These are phyloP conservation scores for Silene noctiflora DNA, from an alignment of 179 eudicot genomes.

Conservation along the genomic window DNA sequence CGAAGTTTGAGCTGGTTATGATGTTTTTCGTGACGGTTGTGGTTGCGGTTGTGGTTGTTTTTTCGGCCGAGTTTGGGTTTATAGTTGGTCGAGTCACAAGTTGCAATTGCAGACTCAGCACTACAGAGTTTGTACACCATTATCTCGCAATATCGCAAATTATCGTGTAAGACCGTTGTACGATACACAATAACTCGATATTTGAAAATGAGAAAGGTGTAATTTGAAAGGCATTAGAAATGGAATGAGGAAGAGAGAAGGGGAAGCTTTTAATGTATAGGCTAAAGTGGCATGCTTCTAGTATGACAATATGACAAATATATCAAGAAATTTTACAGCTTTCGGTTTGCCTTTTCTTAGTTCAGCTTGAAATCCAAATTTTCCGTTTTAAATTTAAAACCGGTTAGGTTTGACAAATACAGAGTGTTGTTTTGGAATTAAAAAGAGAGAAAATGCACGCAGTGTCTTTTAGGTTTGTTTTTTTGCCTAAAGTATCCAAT, in stretches of 20 bases:
- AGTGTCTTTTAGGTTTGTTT: no score
- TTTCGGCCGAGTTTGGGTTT: constrained; percentile 3
- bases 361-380: no score
- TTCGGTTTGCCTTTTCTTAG: background rate
- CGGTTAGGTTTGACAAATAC: no score
- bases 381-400: no score
- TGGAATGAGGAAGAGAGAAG: background rate
- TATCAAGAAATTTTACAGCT: background rate
- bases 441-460: no score
- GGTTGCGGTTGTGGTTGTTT: background rate
- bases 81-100: constrained; percentile 42
- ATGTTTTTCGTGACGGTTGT: background rate
- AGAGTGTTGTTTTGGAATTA: no score
- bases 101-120: constrained; percentile 53
- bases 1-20: constrained; percentile 22
- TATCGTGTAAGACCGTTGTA: background rate
- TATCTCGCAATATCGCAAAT: no score
- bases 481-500: no score
- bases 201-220: background rate
- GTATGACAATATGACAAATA: background rate
- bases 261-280: background rate
- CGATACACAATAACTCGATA: background rate
- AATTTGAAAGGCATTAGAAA: constrained; percentile 1
- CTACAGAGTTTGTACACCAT: constrained; percentile 49
- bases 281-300: constrained; percentile 16